phyloP scores from a whole-genome alignment of 805 yeast species.

The Maudiozyma bulderi region DNA sequence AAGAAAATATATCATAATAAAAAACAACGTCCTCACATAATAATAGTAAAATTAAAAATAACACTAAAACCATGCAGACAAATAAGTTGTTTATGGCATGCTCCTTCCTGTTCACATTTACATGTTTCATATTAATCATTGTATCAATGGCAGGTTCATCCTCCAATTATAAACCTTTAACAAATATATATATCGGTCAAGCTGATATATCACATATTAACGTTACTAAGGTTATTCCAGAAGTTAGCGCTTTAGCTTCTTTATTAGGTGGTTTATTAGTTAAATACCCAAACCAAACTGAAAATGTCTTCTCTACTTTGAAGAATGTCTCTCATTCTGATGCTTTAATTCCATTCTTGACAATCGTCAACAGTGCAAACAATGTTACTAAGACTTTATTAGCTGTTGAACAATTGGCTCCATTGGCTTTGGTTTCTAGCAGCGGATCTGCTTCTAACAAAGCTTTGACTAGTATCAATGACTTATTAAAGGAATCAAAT shows the following conservation, averaged over 20 bases:
- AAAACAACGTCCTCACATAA: background rate
- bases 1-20: too few relatives aligned
- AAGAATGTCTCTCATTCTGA: conserved; percentile 19
- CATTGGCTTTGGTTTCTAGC: conserved; percentile 16
- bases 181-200: conserved; percentile 25
- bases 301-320: conserved; percentile 16
- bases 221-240: conserved; percentile 28
- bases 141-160: conserved; percentile 27
- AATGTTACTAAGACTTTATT: conserved; percentile 18
- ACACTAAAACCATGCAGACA: background rate
- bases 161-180: conserved; percentile 24
- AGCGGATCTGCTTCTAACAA: conserved; percentile 9
- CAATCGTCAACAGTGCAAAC: conserved; percentile 18
- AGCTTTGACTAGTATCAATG: conserved; percentile 10
- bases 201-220: conserved; percentile 27
- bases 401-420: conserved; percentile 20
- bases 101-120: conserved; percentile 15
- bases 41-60: too few relatives aligned
- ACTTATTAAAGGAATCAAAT: conserved; percentile 14
- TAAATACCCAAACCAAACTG: conserved; percentile 15
- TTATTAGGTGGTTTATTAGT: conserved; percentile 22
- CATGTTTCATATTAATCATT: conserved; percentile 22
- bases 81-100: conserved; percentile 2
- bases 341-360: conserved; percentile 23
- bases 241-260: conserved; percentile 19